A percentile compares a stretch with the other conserved stretches of the same genome.
Evolutionary conservation across 2,329 filamentous ascomycete genomes (phyloP).

Genomic region (Cryphonectria nitschkei): DNA sequence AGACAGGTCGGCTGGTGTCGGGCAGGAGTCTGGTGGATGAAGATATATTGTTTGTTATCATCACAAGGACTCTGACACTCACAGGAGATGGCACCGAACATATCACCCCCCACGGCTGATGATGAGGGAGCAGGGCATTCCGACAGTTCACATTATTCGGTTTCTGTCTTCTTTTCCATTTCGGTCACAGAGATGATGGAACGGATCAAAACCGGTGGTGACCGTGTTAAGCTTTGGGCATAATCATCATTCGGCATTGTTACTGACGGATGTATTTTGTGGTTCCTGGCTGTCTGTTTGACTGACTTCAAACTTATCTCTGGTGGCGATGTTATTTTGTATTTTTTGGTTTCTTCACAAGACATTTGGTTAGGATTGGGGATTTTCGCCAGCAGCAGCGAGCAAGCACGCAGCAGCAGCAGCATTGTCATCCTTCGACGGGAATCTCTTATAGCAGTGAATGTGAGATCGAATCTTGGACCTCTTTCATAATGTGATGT

Average conservation of each 20-base stretch:
- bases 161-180: not conserved
- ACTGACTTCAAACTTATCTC: not conserved
- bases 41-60: not conserved
- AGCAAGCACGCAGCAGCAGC: not conserved
- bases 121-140: not conserved
- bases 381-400: not conserved
- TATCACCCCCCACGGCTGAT: slow-evolving; percentile 2
- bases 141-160: not conserved
- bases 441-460: not conserved
- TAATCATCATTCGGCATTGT: not conserved
- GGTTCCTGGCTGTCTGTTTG: not conserved
- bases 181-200: slow-evolving; percentile 9
- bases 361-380: not conserved
- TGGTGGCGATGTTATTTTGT: not conserved
- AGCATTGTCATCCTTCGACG: not conserved
- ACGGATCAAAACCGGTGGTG: not conserved
- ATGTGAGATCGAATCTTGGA: not conserved
- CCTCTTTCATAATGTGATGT: not conserved
- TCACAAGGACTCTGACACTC: not conserved
- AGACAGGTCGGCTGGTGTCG: not conserved
- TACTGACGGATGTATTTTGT: not conserved
- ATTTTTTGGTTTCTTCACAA: not conserved
- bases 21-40: not conserved
- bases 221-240: not conserved
- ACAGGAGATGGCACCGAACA: not conserved